Evolutionary conservation across 2,329 filamentous ascomycete species (phyloP).

Genomic region (Seiridium cupressi): DNA sequence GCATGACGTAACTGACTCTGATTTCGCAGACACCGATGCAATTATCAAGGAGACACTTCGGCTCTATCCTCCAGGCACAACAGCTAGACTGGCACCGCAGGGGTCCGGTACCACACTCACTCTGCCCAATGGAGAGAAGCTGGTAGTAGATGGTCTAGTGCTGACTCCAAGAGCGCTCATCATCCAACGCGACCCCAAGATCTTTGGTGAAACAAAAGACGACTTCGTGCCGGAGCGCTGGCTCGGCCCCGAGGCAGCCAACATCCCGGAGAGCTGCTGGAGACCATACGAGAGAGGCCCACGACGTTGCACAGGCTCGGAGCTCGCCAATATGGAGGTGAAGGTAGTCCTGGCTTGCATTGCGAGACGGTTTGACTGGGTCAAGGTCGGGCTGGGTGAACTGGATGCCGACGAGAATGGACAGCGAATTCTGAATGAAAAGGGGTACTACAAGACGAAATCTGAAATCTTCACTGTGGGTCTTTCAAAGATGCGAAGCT

Average conservation of each 20-base stretch:
- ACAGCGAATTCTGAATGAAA: slow-evolving; percentile 3
- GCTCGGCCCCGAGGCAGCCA: slow-evolving; percentile 9
- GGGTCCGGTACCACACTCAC: slow-evolving; percentile 13
- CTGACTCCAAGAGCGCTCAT: slow-evolving; percentile 13
- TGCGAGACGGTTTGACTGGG: slow-evolving; percentile 7
- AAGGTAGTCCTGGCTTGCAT: slow-evolving; percentile 7
- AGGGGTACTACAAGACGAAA: slow-evolving; percentile 8
- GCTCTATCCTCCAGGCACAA: slow-evolving; percentile 13
- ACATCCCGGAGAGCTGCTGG: slow-evolving; percentile 34
- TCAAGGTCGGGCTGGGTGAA: slow-evolving; percentile 6
- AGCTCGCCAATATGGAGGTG: slow-evolving; percentile 9
- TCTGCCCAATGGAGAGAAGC: slow-evolving; percentile 12
- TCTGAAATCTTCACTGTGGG: slow-evolving; percentile 7
- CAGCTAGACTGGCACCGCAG: slow-evolving; percentile 10
- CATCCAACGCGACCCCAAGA: slow-evolving; percentile 19
- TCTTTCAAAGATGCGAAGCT: background rate
- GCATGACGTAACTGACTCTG: background rate
- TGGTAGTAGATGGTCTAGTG: slow-evolving; percentile 14
- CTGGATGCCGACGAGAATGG: background rate
- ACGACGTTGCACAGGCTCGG: slow-evolving; percentile 4
- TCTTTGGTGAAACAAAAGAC: slow-evolving; percentile 18
- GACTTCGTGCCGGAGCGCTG: slow-evolving; percentile 26
- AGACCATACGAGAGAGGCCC: slow-evolving; percentile 26
- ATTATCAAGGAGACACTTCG: slow-evolving; percentile 17
- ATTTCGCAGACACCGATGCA: slow-evolving; percentile 4